Percentiles rank a stretch among this genome's conserved stretches.
Evolutionary conservation across 108 stramenopile species (phyloP).

Genomic region (Nitzschia sp.): DNA sequence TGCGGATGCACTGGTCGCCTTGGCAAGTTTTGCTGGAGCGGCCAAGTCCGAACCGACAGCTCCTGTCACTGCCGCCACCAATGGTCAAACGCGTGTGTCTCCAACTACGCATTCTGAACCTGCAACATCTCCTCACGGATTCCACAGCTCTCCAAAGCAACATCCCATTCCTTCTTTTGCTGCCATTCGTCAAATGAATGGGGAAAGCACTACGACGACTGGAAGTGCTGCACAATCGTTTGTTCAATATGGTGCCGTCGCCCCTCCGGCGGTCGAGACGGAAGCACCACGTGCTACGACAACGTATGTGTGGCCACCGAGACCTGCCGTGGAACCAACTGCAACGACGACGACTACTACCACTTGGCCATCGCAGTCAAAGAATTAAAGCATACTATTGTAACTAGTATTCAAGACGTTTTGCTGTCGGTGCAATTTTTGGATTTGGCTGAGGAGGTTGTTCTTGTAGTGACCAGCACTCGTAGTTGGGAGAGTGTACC

Average conservation of each 20-base stretch:
- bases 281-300: constrained; percentile 1
- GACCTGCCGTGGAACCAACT: background rate
- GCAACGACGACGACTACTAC: too few species aligned
- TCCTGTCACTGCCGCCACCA: background rate
- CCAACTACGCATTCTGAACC: background rate
- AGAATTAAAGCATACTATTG: too few species aligned
- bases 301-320: constrained; percentile 22
- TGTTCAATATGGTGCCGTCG: background rate
- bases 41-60: constrained; percentile 6
- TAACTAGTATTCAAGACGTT: too few species aligned
- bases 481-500: too few species aligned
- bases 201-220: background rate
- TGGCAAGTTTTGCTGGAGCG: constrained; percentile 24
- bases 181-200: constrained; percentile 18
- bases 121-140: constrained; percentile 13
- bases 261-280: background rate
- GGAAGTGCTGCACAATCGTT: constrained; percentile 1
- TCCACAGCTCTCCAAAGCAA: background rate
- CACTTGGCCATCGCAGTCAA: too few species aligned
- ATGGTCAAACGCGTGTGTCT: background rate
- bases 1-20: constrained; percentile 26
- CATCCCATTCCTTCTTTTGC: constrained; percentile 35
- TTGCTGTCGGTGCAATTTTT: too few species aligned
- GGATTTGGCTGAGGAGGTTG: too few species aligned
- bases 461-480: too few species aligned